Evolutionary conservation across 2,329 filamentous ascomycete genomes (phyloP).

Genomic region (Sphaerostilbella broomeana): DNA sequence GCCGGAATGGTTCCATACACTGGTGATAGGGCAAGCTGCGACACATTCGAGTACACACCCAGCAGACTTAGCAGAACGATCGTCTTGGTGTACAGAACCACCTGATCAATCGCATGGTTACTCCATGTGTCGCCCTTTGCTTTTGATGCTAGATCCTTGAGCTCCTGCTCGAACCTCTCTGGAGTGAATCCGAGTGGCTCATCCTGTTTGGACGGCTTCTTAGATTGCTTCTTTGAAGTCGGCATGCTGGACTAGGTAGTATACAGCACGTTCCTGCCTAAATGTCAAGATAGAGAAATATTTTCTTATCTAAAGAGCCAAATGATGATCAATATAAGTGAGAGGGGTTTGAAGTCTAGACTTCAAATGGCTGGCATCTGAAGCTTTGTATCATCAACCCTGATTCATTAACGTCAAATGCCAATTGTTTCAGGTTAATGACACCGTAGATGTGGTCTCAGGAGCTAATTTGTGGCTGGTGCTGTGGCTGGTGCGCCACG

Average conservation of each 20-base stretch:
- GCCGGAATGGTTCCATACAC: slow-evolving; percentile 83
- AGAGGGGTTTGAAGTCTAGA: too few species aligned
- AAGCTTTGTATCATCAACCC: slow-evolving; percentile 20
- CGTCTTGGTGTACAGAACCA: slow-evolving; percentile 31
- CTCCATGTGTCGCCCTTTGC: slow-evolving; percentile 26
- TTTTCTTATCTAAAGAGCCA: too few species aligned
- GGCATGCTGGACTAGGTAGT: too few species aligned
- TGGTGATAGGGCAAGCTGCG: slow-evolving; percentile 71
- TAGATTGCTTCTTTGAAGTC: too few species aligned
- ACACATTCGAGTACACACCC: slow-evolving; percentile 62
- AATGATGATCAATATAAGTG: too few species aligned
- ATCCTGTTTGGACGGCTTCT: too few species aligned
- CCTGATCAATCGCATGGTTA: slow-evolving; percentile 31
- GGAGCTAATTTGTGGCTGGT: neutral
- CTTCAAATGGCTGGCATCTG: slow-evolving; percentile 29
- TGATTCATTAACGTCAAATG: neutral
- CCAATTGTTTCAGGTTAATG: slow-evolving; percentile 1
- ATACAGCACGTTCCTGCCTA: too few species aligned
- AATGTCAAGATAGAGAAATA: too few species aligned
- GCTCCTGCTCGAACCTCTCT: slow-evolving; percentile 49
- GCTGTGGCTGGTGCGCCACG: neutral
- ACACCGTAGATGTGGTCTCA: neutral
- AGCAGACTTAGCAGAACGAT: slow-evolving; percentile 26
- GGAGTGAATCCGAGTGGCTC: slow-evolving; percentile 35
- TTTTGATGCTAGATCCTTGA: slow-evolving; percentile 44